phyloP scores from a whole-genome alignment of 208 protist genomes.

The Leishmania amazonensis region DNA sequence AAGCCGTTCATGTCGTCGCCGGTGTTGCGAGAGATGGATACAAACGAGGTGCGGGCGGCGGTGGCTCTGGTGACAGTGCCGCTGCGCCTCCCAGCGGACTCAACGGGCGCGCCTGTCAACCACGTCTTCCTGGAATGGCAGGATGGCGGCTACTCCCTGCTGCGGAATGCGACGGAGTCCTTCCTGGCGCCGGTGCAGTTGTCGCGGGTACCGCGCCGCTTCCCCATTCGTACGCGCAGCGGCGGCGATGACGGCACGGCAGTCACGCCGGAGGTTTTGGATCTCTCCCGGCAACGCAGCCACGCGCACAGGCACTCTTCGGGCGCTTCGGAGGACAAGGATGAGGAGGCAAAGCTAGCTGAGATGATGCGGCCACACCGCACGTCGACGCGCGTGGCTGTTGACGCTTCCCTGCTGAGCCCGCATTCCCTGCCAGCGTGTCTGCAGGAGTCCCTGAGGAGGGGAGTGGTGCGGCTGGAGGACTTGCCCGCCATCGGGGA shows the following conservation, averaged over 20 bases:
- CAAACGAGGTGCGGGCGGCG: slow-evolving; percentile 73
- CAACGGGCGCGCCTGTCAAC: neutral
- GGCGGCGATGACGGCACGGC: slow-evolving; percentile 1
- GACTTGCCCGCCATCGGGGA: slow-evolving; percentile 21
- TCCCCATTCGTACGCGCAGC: slow-evolving; percentile 27
- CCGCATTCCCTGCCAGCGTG: slow-evolving; percentile 19
- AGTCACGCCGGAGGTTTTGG: slow-evolving; percentile 15
- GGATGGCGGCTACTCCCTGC: slow-evolving; percentile 66
- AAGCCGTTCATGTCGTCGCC: slow-evolving; percentile 36
- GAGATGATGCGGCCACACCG: neutral
- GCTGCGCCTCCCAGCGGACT: slow-evolving; percentile 3
- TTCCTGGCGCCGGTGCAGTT: slow-evolving; percentile 51
- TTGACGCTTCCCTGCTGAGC: slow-evolving; percentile 26
- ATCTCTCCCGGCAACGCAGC: slow-evolving; percentile 8
- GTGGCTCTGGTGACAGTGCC: slow-evolving; percentile 38
- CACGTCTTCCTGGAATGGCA: slow-evolving; percentile 68
- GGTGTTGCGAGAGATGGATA: slow-evolving; percentile 52
- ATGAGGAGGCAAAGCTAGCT: slow-evolving; percentile 13
- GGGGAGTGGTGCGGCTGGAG: slow-evolving; percentile 27
- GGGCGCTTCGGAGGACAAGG: neutral
- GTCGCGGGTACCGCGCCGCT: slow-evolving; percentile 32
- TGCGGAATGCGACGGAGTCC: slow-evolving; percentile 47
- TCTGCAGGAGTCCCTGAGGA: slow-evolving; percentile 24
- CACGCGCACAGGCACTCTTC: neutral
- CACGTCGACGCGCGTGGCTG: neutral